Evolutionary conservation across 2,329 filamentous ascomycete genomes (phyloP).

Genomic region (Paraphaeosphaeria sporulosa): DNA sequence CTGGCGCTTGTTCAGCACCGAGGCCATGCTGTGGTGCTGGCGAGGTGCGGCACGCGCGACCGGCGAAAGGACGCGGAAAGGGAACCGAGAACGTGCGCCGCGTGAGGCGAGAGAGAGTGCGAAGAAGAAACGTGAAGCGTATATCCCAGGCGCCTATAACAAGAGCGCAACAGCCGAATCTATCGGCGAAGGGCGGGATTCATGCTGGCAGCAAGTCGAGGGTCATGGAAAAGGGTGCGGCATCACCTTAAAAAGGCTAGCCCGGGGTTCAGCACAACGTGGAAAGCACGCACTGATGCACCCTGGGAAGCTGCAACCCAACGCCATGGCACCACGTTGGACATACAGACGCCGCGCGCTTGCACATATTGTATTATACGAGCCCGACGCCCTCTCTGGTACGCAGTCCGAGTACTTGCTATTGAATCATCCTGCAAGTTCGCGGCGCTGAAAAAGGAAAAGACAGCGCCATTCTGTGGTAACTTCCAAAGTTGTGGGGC

Average conservation of each 20-base stretch:
- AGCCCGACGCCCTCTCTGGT: not conserved
- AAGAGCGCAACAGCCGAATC: conserved; percentile 5
- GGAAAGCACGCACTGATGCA: conserved; percentile 1
- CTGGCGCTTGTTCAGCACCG: conserved; percentile 88
- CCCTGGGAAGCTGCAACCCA: conserved; percentile 4
- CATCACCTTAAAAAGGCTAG: conserved; percentile 3
- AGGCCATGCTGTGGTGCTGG: conserved; percentile 64
- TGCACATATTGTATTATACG: not conserved
- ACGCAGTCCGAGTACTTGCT: not conserved
- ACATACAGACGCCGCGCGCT: not conserved
- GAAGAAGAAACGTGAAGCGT: conserved; percentile 8
- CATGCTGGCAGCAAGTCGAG: conserved; percentile 6
- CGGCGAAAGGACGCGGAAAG: conserved; percentile 23
- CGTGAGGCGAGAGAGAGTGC: conserved; percentile 21
- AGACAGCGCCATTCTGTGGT: not conserved
- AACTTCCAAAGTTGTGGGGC: not conserved
- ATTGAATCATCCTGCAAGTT: not conserved
- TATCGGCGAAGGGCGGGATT: conserved; percentile 8
- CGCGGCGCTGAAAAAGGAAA: not conserved
- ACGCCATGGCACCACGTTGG: conserved; percentile 4
- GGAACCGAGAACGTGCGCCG: conserved; percentile 30
- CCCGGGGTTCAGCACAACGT: not conserved
- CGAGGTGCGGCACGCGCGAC: conserved; percentile 28
- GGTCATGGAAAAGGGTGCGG: not conserved
- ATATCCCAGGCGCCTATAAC: conserved; percentile 4